These are phyloP conservation scores for Talaromyces adpressus DNA, from an alignment of 495 filamentous ascomycete genomes.

Conservation along the genomic window DNA sequence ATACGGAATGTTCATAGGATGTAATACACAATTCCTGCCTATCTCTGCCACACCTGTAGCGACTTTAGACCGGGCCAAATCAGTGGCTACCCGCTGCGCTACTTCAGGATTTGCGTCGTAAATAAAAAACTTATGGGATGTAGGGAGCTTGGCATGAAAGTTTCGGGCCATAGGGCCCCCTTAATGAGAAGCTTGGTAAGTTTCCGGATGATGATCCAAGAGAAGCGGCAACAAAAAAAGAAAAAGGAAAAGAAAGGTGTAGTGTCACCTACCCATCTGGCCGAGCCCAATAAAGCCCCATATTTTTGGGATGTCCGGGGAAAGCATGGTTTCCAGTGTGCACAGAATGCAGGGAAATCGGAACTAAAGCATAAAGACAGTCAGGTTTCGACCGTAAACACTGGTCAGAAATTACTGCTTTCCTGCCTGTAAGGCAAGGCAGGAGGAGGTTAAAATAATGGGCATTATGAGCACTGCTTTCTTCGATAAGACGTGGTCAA, in stretches of 20 bases:
- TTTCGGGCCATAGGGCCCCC: slow-evolving; percentile 85
- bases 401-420: too few relatives aligned
- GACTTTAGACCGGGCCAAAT: slow-evolving; percentile 38
- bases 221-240: neutral
- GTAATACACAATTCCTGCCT: slow-evolving; percentile 51
- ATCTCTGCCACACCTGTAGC: slow-evolving; percentile 46
- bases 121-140: slow-evolving; percentile 58
- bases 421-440: too few relatives aligned
- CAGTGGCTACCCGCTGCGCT: slow-evolving; percentile 50
- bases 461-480: too few relatives aligned
- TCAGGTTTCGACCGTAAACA: too few relatives aligned
- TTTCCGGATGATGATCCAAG: neutral
- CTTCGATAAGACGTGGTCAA: too few relatives aligned
- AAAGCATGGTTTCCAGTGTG: too few relatives aligned
- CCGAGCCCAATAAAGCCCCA: too few relatives aligned
- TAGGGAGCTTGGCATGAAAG: slow-evolving; percentile 65
- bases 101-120: slow-evolving; percentile 66
- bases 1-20: slow-evolving; percentile 60
- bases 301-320: too few relatives aligned
- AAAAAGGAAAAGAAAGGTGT: neutral
- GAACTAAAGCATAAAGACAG: too few relatives aligned
- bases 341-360: too few relatives aligned
- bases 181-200: slow-evolving; percentile 11
- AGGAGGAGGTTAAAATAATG: too few relatives aligned
- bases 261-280: too few relatives aligned